Conservation (phyloP, 2,329 filamentous ascomycete species). For the Phialocephala subalpina region DNA sequence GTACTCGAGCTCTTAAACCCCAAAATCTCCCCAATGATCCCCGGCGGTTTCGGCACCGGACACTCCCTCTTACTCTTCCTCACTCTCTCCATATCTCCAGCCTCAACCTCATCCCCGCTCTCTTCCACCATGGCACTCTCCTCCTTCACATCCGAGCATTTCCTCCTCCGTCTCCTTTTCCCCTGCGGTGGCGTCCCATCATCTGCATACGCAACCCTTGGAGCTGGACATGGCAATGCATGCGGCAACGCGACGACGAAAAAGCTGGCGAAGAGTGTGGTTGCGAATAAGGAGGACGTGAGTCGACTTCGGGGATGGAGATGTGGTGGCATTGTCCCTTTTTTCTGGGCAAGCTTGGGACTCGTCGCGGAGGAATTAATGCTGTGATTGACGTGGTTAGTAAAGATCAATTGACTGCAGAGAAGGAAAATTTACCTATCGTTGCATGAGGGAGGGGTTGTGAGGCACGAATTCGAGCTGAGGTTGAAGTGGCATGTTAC, state of each 20-base stretch:
- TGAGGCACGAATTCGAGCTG: constrained; percentile 20
- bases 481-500: constrained; percentile 21
- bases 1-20: constrained; percentile 37
- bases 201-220: constrained; percentile 78
- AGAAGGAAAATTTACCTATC: constrained; percentile 26
- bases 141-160: constrained; percentile 45
- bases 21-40: constrained; percentile 77
- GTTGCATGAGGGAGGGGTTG: constrained; percentile 17
- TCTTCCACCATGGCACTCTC: constrained; percentile 29
- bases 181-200: constrained; percentile 41
- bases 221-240: constrained; percentile 88
- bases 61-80: constrained; percentile 73
- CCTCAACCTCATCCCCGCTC: constrained; percentile 25
- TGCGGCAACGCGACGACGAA: constrained; percentile 92
- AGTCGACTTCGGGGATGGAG: constrained; percentile 93
- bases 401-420: constrained; percentile 14
- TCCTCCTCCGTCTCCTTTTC: constrained; percentile 50
- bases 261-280: constrained; percentile 89
- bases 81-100: constrained; percentile 49
- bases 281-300: constrained; percentile 93
- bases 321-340: constrained; percentile 73
- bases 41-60: constrained; percentile 89
- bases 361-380: constrained; percentile 26
- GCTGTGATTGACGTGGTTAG: constrained; percentile 20
- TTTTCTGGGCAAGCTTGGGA: background rate